phyloP scores from a whole-genome alignment of 1,284 basidiomycete species.

The Coniferiporia sulphurascens region DNA sequence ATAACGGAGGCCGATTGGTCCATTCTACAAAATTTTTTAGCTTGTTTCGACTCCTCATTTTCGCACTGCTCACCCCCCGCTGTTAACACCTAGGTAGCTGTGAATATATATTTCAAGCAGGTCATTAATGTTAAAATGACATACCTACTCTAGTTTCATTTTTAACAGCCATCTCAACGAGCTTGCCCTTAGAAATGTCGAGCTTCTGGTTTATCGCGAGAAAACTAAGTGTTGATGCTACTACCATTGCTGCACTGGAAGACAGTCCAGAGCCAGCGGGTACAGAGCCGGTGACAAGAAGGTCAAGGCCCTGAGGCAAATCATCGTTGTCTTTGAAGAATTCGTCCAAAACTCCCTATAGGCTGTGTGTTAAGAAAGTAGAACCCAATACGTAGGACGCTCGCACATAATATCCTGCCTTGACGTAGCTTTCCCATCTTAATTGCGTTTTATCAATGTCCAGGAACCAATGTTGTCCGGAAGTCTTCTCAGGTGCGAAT shows the following conservation, averaged over 20 bases:
- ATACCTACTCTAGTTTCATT: constrained; percentile 79
- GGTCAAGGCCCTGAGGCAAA: constrained; percentile 53
- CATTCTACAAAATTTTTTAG: constrained; percentile 42
- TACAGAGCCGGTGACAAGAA: constrained; percentile 74
- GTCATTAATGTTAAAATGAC: constrained; percentile 18
- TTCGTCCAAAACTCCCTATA: constrained; percentile 66
- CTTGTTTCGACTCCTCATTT: background rate
- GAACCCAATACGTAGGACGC: constrained; percentile 4
- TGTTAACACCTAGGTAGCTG: constrained; percentile 50
- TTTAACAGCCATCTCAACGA: constrained; percentile 74
- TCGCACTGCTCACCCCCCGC: constrained; percentile 53
- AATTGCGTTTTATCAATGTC: constrained; percentile 67
- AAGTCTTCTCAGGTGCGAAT: constrained; percentile 51
- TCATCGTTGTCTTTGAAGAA: constrained; percentile 42
- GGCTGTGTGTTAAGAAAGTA: constrained; percentile 5
- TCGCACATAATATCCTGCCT: constrained; percentile 71
- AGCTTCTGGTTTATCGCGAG: constrained; percentile 71
- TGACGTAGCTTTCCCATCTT: constrained; percentile 85
- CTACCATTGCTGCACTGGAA: constrained; percentile 82
- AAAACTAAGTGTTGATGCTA: constrained; percentile 76
- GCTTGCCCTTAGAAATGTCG: constrained; percentile 57
- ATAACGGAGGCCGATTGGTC: constrained; percentile 84
- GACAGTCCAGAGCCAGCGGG: constrained; percentile 81
- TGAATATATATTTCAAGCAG: constrained; percentile 8
- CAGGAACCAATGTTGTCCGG: constrained; percentile 58